These are phyloP conservation scores for Cymodocea nodosa DNA, from an alignment of 116 monocot genomes.

Conservation along the genomic window DNA sequence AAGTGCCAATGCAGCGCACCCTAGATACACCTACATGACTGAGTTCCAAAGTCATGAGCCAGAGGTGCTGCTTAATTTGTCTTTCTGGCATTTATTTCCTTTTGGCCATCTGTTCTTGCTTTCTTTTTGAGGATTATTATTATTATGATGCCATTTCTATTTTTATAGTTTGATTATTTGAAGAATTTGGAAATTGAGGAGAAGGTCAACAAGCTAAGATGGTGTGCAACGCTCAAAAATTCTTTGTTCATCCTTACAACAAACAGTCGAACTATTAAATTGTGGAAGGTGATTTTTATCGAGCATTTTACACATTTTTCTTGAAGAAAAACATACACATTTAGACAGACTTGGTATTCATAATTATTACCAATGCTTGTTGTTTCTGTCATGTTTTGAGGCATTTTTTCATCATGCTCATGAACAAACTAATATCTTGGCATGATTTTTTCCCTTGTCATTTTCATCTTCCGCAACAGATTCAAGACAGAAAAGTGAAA, in stretches of 20 bases:
- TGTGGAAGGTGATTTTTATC: slow-evolving; percentile 57
- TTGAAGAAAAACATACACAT: neutral
- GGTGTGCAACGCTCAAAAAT: slow-evolving; percentile 41
- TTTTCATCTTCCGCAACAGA: slow-evolving; percentile 13
- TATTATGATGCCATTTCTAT: neutral
- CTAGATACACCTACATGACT: slow-evolving; percentile 43
- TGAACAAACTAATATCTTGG: neutral
- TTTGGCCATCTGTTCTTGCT: neutral
- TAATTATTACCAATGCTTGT: too few species aligned
- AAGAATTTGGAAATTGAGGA: slow-evolving; percentile 56
- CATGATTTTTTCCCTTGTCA: neutral
- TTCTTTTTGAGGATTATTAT: neutral
- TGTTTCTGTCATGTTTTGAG: too few species aligned
- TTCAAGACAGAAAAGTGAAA: slow-evolving; percentile 33
- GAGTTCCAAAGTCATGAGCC: slow-evolving; percentile 70
- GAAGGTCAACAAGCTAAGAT: slow-evolving; percentile 56
- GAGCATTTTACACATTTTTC: neutral
- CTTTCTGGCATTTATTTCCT: neutral
- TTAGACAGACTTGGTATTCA: too few species aligned
- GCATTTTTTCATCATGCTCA: neutral
- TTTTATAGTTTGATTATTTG: slow-evolving; percentile 53
- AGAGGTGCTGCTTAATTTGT: slow-evolving; percentile 27
- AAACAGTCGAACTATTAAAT: slow-evolving; percentile 55
- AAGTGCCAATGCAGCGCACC: slow-evolving; percentile 14
- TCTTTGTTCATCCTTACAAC: slow-evolving; percentile 56